These are phyloP conservation scores for Fusarium sp. DNA, from an alignment of 2,329 filamentous ascomycete genomes.

Conservation along the genomic window DNA sequence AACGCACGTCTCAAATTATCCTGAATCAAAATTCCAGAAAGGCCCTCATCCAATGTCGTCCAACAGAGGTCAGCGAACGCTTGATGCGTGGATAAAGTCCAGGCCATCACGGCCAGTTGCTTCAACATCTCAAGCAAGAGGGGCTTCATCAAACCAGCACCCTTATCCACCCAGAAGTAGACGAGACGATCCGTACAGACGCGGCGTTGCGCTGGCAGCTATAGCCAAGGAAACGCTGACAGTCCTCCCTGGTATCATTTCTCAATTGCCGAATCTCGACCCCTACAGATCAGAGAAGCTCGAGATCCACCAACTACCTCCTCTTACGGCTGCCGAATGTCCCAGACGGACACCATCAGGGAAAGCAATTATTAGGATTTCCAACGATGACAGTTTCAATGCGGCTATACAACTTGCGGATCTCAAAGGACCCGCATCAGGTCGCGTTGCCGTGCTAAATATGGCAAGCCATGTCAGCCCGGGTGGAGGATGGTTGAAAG, in stretches of 20 bases:
- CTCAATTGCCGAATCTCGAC: constrained; percentile 53
- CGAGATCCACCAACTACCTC: constrained; percentile 40
- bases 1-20: neutral
- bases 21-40: neutral
- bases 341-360: constrained; percentile 51
- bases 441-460: constrained; percentile 69
- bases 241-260: constrained; percentile 59
- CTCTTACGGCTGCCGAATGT: constrained; percentile 54
- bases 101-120: constrained; percentile 14
- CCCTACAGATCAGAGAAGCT: constrained; percentile 53
- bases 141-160: constrained; percentile 16
- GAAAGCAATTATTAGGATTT: constrained; percentile 56
- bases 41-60: constrained; percentile 7
- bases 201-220: constrained; percentile 49
- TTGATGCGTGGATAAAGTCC: constrained; percentile 44
- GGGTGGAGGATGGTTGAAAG: constrained; percentile 73
- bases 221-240: constrained; percentile 59
- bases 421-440: constrained; percentile 40
- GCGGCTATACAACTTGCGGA: constrained; percentile 58
- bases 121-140: constrained; percentile 12
- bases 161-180: constrained; percentile 1
- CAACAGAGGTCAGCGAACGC: constrained; percentile 37
- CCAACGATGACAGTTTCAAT: constrained; percentile 68
- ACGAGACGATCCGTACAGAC: constrained; percentile 33
- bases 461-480: constrained; percentile 67